Base-by-base conservation (phyloP, 1,284 basidiomycete species). In the Papiliotrema nemorosa region DNA sequence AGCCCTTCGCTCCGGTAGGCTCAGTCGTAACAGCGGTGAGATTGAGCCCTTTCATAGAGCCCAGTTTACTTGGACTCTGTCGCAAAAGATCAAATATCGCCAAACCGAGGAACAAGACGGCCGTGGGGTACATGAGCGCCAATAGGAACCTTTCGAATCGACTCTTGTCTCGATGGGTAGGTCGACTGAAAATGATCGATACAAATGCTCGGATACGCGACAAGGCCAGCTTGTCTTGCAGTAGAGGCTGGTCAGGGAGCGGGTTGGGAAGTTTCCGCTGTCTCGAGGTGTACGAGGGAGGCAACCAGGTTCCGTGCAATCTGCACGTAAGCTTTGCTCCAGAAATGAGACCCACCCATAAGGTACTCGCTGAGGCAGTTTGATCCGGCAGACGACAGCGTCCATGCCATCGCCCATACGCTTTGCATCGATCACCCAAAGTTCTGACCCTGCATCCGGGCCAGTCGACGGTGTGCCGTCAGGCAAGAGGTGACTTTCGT, bases 391-490 rank as follows among this genome's bases (percentile, higher is more conserved):
- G 0, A 76, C 66, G 13, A 79, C 60, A 6, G 71, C 64, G 5
- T 51, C 42, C 70, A 77, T 75, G 18, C 66, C 64, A 9, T 59
- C 33, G 10, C 54, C 51, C 59, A 70, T 60, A 9, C 58, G 53
- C 51, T 67, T 67, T 0, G 78, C 78, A 39, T 79, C 76, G 40
- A 79, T 66, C 41, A 79, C 70, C 76, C 77, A 79, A 4, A 79
- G 55, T 58, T 79, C 68, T 0, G 66, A 68, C 5, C 68, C 77
- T 24, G 68, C 67, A 6, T 55, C 58, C 7, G 69, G 61, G 3
- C 60, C 64, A 3, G 65, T 69, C 3, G 66, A 58, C 10, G 74
- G 74, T 14, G 66, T 62, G 3, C 76, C 76, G 3, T 68, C 67
- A 14, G 67, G 57, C 18, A 66, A 48, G 6, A 77, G 58, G 33